These are phyloP conservation scores for Metrosideros polymorpha DNA, from an alignment of 441 rosid genomes.

Conservation along the genomic window DNA sequence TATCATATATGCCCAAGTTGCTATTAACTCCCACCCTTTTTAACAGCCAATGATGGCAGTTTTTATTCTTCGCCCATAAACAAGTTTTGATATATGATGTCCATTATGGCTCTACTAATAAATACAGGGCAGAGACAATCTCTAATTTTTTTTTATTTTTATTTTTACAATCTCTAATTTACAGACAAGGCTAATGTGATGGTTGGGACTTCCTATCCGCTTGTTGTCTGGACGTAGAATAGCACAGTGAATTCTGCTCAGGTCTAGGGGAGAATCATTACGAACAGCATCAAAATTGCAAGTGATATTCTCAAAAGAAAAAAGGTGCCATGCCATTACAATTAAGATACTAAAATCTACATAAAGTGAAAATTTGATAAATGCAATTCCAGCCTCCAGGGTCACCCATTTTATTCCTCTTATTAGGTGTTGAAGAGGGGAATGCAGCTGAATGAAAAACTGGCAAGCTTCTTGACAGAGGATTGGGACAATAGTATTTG, in stretches of 20 bases:
- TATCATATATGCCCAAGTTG: background rate
- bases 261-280: background rate
- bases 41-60: background rate
- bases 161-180: background rate
- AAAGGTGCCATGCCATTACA: background rate
- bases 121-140: background rate
- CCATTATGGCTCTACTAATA: background rate
- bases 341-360: background rate
- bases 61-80: background rate
- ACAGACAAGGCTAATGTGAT: too few relatives aligned
- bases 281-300: background rate
- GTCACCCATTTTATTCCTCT: background rate
- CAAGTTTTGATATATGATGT: background rate
- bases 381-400: background rate
- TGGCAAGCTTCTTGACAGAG: background rate
- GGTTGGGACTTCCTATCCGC: background rate
- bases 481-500: background rate
- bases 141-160: too few relatives aligned
- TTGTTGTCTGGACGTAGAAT: background rate
- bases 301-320: background rate
- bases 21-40: background rate
- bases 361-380: background rate
- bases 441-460: background rate
- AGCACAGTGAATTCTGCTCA: background rate
- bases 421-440: background rate